phyloP scores from a whole-genome alignment of 164 flowering plant genomes.

The Aristolochia contorta region DNA sequence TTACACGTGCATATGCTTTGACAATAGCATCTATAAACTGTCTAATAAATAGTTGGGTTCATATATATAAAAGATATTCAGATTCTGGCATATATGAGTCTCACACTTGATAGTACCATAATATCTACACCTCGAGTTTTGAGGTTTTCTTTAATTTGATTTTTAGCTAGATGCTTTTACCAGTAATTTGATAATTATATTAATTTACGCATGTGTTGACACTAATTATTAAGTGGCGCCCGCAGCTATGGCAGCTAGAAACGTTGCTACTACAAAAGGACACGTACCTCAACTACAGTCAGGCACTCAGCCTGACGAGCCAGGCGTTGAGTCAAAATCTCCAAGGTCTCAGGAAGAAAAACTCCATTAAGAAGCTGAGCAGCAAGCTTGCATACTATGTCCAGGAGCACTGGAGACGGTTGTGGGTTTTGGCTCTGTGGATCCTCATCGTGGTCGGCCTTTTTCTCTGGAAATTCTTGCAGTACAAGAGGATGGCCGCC shows the following conservation, averaged over 20 bases:
- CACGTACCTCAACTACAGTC: constrained; percentile 95
- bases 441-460: constrained; percentile 55
- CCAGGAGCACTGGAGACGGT: constrained; percentile 84
- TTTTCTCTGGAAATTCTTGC: constrained; percentile 77
- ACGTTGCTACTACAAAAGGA: constrained; percentile 88
- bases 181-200: too few relatives aligned
- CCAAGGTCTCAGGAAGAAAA: constrained; percentile 56
- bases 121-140: too few relatives aligned
- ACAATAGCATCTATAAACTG: too few relatives aligned
- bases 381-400: constrained; percentile 39
- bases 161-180: too few relatives aligned
- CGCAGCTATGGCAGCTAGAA: constrained; percentile 97
- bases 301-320: constrained; percentile 95
- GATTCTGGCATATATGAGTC: too few relatives aligned
- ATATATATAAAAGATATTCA: too few relatives aligned
- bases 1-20: too few relatives aligned
- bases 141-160: too few relatives aligned
- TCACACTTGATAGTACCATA: too few relatives aligned
- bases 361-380: constrained; percentile 40
- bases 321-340: constrained; percentile 96
- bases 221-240: too few relatives aligned
- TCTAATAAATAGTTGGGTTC: too few relatives aligned
- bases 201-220: too few relatives aligned
- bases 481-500: constrained; percentile 64
- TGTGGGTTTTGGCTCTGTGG: constrained; percentile 88